phyloP scores from a whole-genome alignment of 768 basidiomycete genomes.

The Mrakia frigida region DNA sequence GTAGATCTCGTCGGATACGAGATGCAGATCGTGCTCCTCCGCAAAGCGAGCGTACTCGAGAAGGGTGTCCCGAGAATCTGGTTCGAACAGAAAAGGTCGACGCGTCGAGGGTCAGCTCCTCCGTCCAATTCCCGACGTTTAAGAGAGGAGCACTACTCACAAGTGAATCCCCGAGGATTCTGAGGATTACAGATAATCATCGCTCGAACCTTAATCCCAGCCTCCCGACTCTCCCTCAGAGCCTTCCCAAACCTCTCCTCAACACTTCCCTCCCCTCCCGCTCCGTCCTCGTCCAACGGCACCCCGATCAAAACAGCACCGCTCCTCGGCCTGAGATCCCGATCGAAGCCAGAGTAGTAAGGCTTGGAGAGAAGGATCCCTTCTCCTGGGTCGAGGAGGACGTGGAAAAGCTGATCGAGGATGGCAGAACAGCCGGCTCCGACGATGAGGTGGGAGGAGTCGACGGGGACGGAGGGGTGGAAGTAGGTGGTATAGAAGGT shows the following conservation, averaged over 20 bases:
- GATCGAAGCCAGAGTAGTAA: slow-evolving; percentile 36
- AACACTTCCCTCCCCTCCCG: slow-evolving; percentile 34
- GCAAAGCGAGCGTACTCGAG: slow-evolving; percentile 41
- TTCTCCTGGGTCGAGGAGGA: slow-evolving; percentile 41
- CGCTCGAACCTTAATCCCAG: slow-evolving; percentile 36
- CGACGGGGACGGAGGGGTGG: slow-evolving; percentile 18
- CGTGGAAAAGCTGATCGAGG: slow-evolving; percentile 41
- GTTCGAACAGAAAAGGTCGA: background rate
- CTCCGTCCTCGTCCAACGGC: slow-evolving; percentile 37
- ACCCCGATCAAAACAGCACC: slow-evolving; percentile 39
- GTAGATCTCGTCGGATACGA: slow-evolving; percentile 45
- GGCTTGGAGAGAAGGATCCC: slow-evolving; percentile 40
- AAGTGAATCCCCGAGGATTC: slow-evolving; percentile 39
- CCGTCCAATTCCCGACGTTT: background rate
- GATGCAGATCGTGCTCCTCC: slow-evolving; percentile 42
- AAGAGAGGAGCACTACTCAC: background rate
- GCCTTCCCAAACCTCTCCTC: slow-evolving; percentile 36
- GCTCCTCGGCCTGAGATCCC: slow-evolving; percentile 39
- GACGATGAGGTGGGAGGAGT: slow-evolving; percentile 18
- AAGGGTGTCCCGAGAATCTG: slow-evolving; percentile 38
- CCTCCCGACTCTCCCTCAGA: slow-evolving; percentile 31
- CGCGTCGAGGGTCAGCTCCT: background rate
- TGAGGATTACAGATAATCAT: slow-evolving; percentile 41
- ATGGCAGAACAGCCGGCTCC: slow-evolving; percentile 33
- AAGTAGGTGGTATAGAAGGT: slow-evolving; percentile 39